Evolutionary conservation across 441 rosid species (phyloP).

Genomic region (Hura crepitans): DNA sequence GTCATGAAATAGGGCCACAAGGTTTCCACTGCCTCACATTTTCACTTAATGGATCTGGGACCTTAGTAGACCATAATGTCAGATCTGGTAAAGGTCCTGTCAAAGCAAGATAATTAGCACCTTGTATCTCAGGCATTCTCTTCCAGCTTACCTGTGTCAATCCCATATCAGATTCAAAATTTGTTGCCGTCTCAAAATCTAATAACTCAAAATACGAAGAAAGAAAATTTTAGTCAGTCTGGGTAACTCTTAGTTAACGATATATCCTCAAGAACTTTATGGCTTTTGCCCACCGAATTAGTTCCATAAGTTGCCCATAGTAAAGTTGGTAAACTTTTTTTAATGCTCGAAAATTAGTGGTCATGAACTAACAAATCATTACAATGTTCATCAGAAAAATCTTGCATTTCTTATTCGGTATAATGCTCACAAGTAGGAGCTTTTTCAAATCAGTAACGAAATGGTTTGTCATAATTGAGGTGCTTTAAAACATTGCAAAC

Average conservation of each 20-base stretch:
- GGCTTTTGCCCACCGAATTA: background rate
- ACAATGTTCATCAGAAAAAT: background rate
- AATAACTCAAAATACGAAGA: slow-evolving; percentile 3
- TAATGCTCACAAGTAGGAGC: background rate
- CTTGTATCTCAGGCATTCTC: slow-evolving; percentile 45
- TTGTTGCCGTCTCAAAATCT: background rate
- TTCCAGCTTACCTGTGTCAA: slow-evolving; percentile 62
- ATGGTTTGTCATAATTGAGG: too few species aligned
- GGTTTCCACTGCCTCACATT: slow-evolving; percentile 60
- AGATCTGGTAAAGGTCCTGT: slow-evolving; percentile 72
- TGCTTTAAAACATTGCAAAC: background rate
- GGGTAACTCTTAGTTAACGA: background rate
- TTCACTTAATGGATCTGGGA: slow-evolving; percentile 49
- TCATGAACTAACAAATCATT: background rate
- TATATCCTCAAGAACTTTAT: background rate
- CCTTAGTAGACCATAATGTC: slow-evolving; percentile 49
- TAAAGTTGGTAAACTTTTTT: background rate
- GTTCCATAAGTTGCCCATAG: background rate
- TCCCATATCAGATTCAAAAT: slow-evolving; percentile 5
- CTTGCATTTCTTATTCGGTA: background rate
- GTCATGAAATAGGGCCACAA: slow-evolving; percentile 30
- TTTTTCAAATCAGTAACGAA: background rate
- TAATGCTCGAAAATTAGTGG: background rate
- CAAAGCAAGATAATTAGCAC: slow-evolving; percentile 61
- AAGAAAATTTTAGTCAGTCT: background rate